These are phyloP conservation scores for Fusarium mangiferae DNA, from an alignment of 2,329 filamentous ascomycete genomes.

Conservation along the genomic window DNA sequence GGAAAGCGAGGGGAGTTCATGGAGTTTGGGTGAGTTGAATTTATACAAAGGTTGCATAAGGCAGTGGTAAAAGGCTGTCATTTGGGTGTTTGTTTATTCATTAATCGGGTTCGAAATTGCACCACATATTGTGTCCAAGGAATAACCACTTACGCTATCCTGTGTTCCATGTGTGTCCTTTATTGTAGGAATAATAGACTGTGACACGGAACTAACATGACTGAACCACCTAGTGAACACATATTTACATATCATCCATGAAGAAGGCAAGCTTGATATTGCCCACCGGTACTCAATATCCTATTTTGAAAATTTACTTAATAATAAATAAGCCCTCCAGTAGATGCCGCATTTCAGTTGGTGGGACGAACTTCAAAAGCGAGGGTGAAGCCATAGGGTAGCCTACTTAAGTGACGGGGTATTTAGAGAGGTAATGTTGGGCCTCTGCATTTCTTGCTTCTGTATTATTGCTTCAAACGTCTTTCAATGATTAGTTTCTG, in stretches of 20 bases:
- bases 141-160: not conserved
- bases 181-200: fast-evolving
- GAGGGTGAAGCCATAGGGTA: not conserved
- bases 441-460: too few relatives aligned
- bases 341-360: not conserved
- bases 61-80: conserved; percentile 14
- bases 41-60: conserved; percentile 33
- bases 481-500: too few relatives aligned
- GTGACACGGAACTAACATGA: not conserved
- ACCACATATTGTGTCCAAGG: not conserved
- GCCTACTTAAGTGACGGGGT: not conserved
- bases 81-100: conserved; percentile 25
- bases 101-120: not conserved
- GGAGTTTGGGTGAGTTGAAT: conserved; percentile 32
- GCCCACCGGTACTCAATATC: not conserved
- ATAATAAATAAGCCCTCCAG: not conserved
- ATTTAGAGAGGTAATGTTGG: not conserved
- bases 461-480: too few relatives aligned
- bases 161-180: not conserved
- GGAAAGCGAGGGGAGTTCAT: conserved; percentile 29
- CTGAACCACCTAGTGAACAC: not conserved
- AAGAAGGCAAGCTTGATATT: not conserved
- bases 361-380: not conserved
- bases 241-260: not conserved
- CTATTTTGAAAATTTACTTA: too few relatives aligned